Evolutionary conservation across 352 stramenopile genomes (phyloP), one percentile per base, ranked within the genome.

Genomic region (Halophytophthora batemanensis): DNA sequence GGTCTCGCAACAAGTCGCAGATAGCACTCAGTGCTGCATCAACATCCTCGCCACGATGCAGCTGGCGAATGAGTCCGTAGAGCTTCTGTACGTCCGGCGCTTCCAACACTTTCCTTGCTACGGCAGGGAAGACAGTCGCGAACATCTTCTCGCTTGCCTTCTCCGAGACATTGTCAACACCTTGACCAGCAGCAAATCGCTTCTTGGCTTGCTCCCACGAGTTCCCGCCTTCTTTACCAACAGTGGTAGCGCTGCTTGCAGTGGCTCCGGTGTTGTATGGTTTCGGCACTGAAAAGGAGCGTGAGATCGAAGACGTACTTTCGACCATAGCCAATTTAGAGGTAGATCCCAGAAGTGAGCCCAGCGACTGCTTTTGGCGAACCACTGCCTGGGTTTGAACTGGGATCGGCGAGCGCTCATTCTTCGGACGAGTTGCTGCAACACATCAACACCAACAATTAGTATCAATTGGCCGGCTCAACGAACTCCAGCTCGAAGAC

Each of bases 251-350:
- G 18, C 38, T 65, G 40, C 40, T 44, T 50, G 46, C 23, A 50
- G 35, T 45, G 13, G 6, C 19, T 21, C 29, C 44, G 39, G 37
- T 13, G 31, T 40, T 51, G 17, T 49, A 4, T 48, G 44, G 31
- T 38, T 51, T 69, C 35, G 75, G 74, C 12, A 66, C 48, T 7
- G 74, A 64, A 50, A 87, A 89, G 3, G 77, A 74, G 34, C 80
- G 74, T 2, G 64, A 63, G 56, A 91, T 93, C 8, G 79, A 89
- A 22, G 82, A 79, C 0, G 78, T 89, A 8, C 63, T 60, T 7
- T 82, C 56, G 2, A 89, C 72, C 67, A 92, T 92, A 13, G 73
- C 50, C 3, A 73, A 68, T 17, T 71, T 78, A 4, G 69, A 73
- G 45, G 59, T 63, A 13, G 77, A 85, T 39, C 86, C 70, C n/a